A percentile compares a stretch with the other conserved stretches of the same genome.
These are phyloP conservation scores for Diaporthe amygdali DNA, from an alignment of 2,329 filamentous ascomycete genomes.

Conservation along the genomic window DNA sequence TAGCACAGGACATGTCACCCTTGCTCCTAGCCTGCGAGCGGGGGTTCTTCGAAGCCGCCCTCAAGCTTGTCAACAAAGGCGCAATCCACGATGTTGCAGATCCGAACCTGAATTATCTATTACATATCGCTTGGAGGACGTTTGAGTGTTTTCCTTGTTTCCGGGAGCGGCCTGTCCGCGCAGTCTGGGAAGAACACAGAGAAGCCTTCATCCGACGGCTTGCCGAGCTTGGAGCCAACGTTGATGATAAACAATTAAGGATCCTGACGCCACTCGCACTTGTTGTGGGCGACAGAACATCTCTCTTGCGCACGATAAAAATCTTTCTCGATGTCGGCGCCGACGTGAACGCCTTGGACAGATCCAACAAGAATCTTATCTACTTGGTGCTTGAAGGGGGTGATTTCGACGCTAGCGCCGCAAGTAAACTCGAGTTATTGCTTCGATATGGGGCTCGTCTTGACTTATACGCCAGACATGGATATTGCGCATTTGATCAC, in stretches of 20 bases:
- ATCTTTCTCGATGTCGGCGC: not conserved
- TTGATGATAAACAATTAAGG: not conserved
- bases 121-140: not conserved
- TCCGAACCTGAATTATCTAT: not conserved
- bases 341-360: not conserved
- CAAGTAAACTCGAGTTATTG: not conserved
- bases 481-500: not conserved
- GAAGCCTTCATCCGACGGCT: not conserved
- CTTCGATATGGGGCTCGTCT: not conserved
- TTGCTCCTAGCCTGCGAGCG: not conserved
- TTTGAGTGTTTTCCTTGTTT: no score
- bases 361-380: not conserved
- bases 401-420: not conserved
- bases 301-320: not conserved
- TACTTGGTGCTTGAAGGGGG: not conserved
- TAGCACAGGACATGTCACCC: not conserved
- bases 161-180: not conserved
- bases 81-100: not conserved
- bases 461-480: not conserved
- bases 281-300: not conserved
- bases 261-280: not conserved
- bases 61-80: not conserved
- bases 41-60: not conserved
- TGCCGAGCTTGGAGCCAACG: not conserved
- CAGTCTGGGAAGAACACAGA: not conserved